Percentiles rank a stretch among this genome's conserved stretches.
Conservation (phyloP, 2,329 filamentous ascomycete genomes). For the Monilinia fructigena region DNA sequence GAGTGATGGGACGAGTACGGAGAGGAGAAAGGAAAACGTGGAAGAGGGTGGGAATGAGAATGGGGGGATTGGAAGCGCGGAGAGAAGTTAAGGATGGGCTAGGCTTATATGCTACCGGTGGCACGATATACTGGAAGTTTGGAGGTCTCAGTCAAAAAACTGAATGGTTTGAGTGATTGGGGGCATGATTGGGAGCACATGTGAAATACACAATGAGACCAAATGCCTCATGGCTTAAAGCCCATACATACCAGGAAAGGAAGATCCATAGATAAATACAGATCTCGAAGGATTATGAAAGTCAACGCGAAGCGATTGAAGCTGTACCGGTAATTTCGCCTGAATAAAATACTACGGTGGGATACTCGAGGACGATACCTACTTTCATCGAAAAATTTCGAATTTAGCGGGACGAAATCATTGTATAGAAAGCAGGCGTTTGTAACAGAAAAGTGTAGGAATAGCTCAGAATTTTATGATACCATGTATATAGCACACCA, state of each 20-base stretch:
- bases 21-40: constrained; percentile 24
- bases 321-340: too few species aligned
- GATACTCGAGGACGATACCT: neutral
- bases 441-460: neutral
- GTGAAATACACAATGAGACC: too few species aligned
- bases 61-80: neutral
- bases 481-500: neutral
- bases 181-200: too few species aligned
- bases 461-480: neutral
- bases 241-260: too few species aligned
- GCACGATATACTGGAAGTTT: neutral
- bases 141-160: too few species aligned
- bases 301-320: too few species aligned
- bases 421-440: neutral
- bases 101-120: too few species aligned
- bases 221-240: too few species aligned
- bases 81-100: neutral
- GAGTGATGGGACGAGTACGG: constrained; percentile 55
- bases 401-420: neutral
- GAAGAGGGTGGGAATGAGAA: neutral
- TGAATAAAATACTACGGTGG: neutral
- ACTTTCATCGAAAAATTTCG: neutral
- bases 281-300: too few species aligned
- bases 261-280: neutral
- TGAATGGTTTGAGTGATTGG: too few species aligned